Evolutionary conservation across 371 early-diverging fungal genomes (phyloP), one percentile per base, ranked within the genome.

Genomic region (Lichtheimia corymbifera): DNA sequence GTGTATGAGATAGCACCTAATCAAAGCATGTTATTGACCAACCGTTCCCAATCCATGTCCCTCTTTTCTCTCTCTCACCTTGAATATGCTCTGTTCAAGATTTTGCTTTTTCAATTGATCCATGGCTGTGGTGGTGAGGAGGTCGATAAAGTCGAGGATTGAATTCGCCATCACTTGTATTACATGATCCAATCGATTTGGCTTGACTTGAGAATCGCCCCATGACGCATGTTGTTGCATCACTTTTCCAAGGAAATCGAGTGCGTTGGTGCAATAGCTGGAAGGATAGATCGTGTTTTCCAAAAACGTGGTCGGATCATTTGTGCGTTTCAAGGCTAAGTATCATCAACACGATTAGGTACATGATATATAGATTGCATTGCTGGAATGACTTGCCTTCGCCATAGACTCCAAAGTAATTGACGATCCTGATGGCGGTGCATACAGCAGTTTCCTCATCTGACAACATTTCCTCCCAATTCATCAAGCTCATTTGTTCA

Each of bases 401-500:
- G 0, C 56, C 55, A 55, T 43, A 54, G n/a, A 65, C 47, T 14
- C n/a, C 15, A 30, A 58, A 53, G 45, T 55, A 61, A 3, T 61
- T 43, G 14, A 56, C 54, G 14, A 57, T 42, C 15, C 40, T 50
- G 24, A 61, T 53, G 11, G 61, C 24, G 11, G 25, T 22, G 6
- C 53, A 40, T 7, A 61, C 51, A 22, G 42, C 49, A 12, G 47
- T 30, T 18, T 57, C 58, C 18, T 58, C 57, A 43, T 66, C 43
- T 6, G 51, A 17, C 13, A 22, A 30, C 17, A 40, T 12, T 20
- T 24, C 53, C 3, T 40, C 17, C 61, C 58, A 61, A 15, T 56
- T 42, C 24, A 66, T 25, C 49, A 61, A 5, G 50, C 58, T 52
- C 49, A 66, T 58, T 12, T 66, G 28, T 25, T 61, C 66, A 15